A percentile compares a stretch with the other conserved stretches of the same genome.
phyloP scores from a whole-genome alignment of 805 yeast species.

The Wickerhamia fluorescens region DNA sequence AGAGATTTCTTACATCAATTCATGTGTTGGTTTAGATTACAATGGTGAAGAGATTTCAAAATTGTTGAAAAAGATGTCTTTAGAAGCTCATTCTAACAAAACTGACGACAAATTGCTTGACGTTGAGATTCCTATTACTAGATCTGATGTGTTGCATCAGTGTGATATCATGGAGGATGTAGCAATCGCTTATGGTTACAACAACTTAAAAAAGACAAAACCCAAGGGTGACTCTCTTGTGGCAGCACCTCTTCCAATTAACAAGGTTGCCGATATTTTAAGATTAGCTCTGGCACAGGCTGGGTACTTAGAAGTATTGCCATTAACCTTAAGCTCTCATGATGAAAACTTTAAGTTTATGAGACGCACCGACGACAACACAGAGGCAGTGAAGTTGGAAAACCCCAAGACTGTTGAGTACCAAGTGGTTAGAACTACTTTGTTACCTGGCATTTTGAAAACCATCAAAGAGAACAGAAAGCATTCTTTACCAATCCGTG shows the following conservation, averaged over 20 bases:
- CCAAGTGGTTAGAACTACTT: slow-evolving; percentile 94
- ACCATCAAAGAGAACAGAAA: slow-evolving; percentile 94
- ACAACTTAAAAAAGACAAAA: slow-evolving; percentile 72
- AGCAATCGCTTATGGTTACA: slow-evolving; percentile 93
- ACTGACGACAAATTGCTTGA: slow-evolving; percentile 45
- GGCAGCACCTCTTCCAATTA: slow-evolving; percentile 84
- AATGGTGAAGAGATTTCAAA: slow-evolving; percentile 59
- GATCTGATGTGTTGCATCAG: slow-evolving; percentile 93
- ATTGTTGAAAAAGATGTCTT: slow-evolving; percentile 75
- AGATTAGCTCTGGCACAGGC: slow-evolving; percentile 89
- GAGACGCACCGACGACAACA: slow-evolving; percentile 63
- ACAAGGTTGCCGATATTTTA: slow-evolving; percentile 83
- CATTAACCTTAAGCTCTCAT: slow-evolving; percentile 90
- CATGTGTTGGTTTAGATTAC: slow-evolving; percentile 81
- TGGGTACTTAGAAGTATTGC: slow-evolving; percentile 94
- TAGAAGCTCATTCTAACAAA: slow-evolving; percentile 51
- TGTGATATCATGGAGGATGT: slow-evolving; percentile 99
- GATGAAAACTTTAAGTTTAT: slow-evolving; percentile 93
- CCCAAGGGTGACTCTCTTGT: slow-evolving; percentile 74
- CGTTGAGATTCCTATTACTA: slow-evolving; percentile 81
- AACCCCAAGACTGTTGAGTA: slow-evolving; percentile 96
- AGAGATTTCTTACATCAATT: slow-evolving; percentile 79
- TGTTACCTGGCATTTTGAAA: slow-evolving; percentile 90
- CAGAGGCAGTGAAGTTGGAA: slow-evolving; percentile 81
- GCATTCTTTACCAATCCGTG: slow-evolving; percentile 89